These are phyloP conservation scores for Pseudogymnoascus sp. DNA, from an alignment of 2,329 filamentous ascomycete species.

Conservation along the genomic window DNA sequence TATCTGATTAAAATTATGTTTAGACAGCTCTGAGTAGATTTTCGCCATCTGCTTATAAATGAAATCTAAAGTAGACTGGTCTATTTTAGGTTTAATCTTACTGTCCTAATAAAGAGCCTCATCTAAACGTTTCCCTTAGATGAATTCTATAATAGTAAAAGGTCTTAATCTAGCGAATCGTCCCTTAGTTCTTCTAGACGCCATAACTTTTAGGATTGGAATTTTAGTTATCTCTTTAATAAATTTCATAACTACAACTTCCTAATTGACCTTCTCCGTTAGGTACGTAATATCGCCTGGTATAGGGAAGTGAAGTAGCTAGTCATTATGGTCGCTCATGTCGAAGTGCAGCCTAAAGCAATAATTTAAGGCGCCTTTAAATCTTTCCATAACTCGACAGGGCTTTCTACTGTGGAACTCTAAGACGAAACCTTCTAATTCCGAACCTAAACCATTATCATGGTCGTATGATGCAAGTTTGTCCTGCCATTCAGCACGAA, in stretches of 20 bases:
- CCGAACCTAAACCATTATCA: background rate
- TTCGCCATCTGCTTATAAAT: constrained; percentile 17
- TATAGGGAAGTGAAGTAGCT: constrained; percentile 18
- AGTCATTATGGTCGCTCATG: constrained; percentile 10
- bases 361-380: background rate
- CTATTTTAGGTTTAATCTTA: background rate
- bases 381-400: background rate
- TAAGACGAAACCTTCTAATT: background rate
- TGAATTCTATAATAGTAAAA: constrained; percentile 16
- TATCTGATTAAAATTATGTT: constrained; percentile 18
- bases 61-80: constrained; percentile 14
- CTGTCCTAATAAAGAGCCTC: background rate
- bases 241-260: constrained; percentile 18
- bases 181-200: constrained; percentile 5
- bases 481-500: background rate
- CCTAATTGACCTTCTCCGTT: constrained; percentile 17
- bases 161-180: constrained; percentile 12
- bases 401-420: background rate
- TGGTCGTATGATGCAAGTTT: background rate
- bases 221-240: constrained; percentile 18
- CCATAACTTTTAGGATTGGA: constrained; percentile 17
- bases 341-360: background rate
- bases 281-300: constrained; percentile 17
- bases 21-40: constrained; percentile 16
- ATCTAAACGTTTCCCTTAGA: constrained; percentile 17